phyloP scores from a whole-genome alignment of 164 flowering plant genomes.

The Chimonanthus salicifolius region DNA sequence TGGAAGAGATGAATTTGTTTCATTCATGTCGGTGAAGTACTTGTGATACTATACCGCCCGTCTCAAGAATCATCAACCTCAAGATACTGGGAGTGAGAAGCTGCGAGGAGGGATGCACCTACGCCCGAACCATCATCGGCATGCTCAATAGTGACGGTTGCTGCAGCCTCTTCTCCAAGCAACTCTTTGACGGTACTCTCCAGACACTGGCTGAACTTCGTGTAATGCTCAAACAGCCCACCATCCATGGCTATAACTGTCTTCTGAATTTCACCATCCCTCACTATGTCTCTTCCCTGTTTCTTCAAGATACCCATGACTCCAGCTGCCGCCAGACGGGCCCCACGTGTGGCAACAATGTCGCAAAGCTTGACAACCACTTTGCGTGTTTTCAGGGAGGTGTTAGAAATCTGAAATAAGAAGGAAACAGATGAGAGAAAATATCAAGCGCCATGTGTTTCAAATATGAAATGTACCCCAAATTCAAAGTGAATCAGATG shows the following conservation, averaged over 20 bases:
- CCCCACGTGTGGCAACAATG: constrained; percentile 78
- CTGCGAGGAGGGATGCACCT: constrained; percentile 93
- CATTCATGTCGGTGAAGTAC: neutral
- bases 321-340: constrained; percentile 93
- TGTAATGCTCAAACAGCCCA: constrained; percentile 81
- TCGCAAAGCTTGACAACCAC: constrained; percentile 72
- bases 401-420: constrained; percentile 51
- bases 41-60: neutral
- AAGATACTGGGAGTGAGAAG: constrained; percentile 82
- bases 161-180: constrained; percentile 53
- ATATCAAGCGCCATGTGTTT: neutral
- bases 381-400: constrained; percentile 71
- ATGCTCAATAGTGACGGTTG: constrained; percentile 39
- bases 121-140: constrained; percentile 90
- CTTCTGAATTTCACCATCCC: constrained; percentile 49
- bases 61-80: constrained; percentile 44
- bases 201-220: constrained; percentile 54
- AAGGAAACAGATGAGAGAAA: neutral
- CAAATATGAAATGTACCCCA: neutral
- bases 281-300: constrained; percentile 59
- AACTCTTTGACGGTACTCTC: constrained; percentile 63
- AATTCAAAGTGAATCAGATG: neutral
- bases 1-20: no score
- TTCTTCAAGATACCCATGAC: constrained; percentile 82
- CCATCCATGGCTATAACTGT: constrained; percentile 86